phyloP scores from a whole-genome alignment of 345 rosid genomes.

The Raphanus sativus region DNA sequence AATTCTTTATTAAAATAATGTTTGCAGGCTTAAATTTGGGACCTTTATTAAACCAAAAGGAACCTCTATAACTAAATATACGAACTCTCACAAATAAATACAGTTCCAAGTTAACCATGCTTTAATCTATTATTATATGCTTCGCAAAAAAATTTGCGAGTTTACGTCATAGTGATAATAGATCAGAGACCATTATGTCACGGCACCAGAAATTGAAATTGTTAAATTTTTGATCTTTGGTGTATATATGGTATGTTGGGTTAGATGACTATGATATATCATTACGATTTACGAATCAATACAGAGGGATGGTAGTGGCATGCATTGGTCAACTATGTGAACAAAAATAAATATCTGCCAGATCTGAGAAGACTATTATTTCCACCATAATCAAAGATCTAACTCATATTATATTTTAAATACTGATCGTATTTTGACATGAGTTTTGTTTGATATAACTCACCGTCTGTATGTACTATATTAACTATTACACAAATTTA shows the following conservation, averaged over 20 bases:
- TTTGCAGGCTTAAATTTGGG: no score
- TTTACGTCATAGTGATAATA: not conserved
- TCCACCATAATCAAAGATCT: not conserved
- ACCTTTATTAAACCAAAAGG: no score
- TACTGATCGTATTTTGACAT: not conserved
- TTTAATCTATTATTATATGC: no score
- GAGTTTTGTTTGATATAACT: not conserved
- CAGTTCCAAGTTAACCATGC: no score
- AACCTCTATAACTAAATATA: no score
- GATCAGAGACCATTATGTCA: not conserved
- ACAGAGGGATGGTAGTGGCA: not conserved
- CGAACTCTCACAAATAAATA: no score
- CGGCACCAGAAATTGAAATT: not conserved
- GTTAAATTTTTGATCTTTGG: not conserved
- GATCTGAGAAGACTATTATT: not conserved
- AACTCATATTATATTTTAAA: not conserved
- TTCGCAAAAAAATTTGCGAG: not conserved
- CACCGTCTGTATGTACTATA: not conserved
- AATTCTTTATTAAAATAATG: no score
- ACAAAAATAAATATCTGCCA: not conserved
- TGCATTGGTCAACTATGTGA: conserved; percentile 8
- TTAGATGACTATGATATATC: not conserved
- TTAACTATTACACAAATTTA: not conserved
- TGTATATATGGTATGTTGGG: not conserved
- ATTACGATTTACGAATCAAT: not conserved